Evolutionary conservation across 352 stramenopile species (phyloP), one percentile per base, ranked within the genome.

Genomic region (Globisporangium ultimum): DNA sequence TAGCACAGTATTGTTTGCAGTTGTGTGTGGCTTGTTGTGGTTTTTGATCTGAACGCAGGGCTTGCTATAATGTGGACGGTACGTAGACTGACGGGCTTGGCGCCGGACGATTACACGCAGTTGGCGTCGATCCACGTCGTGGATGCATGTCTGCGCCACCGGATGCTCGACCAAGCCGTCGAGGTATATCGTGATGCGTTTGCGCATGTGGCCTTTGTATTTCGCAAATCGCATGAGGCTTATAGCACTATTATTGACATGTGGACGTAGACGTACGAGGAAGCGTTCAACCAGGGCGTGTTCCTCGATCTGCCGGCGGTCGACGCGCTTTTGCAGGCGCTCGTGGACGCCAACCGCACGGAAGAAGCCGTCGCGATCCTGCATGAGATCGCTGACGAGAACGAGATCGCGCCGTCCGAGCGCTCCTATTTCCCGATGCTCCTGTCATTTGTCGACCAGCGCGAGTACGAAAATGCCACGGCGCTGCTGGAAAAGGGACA

Each of bases 91-190:
- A 67, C 74, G 10, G 66, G 70, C 2, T 58, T 88, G 20, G 50
- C 49, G 15, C 71, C 73, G 13, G 77, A 89, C 51, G 80, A 89
- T 50, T 85, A 76, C 59, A 87, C 77, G 21, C 71, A 72, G 42
- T 52, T 89, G 24, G 80, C 80, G 51, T 88, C 78, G 41, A 88
- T 89, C 55, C 80, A 84, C 63, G 77, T 89, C 22, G 67, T 86
- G 55, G 80, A 89, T 51, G 76, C 76, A 36, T 89, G 80, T 56
- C 59, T 87, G 28, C 78, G 76, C 51, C 73, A 76, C 50, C 53
- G 65, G 1, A 63, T 83, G 70, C 60, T 89, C 18, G 64, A 86
- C 41, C 57, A 78, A n/a, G 80, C 80, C 0, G 72, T 88, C 55
- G 76, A 89, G 67, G 77, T 87, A 45, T 84, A 45, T 54, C 9